Base-by-base conservation (phyloP, 2,329 filamentous ascomycete genomes). In the Penicillium sp. region DNA sequence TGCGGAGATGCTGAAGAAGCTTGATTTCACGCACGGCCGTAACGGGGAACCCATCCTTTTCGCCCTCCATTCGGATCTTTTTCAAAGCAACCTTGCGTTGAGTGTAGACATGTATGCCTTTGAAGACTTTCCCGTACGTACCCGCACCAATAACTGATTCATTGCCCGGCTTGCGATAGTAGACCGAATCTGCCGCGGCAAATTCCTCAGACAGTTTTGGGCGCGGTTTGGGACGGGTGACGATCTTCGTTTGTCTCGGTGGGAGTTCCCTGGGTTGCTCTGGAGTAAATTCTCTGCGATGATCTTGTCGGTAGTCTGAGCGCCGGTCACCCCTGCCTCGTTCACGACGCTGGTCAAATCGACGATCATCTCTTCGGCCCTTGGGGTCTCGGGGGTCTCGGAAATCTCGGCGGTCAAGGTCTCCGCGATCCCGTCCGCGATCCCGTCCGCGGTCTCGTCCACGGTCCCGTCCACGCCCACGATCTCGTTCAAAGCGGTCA, bases 41-140 rank as follows among this genome's bases (percentile, higher is more conserved):
- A 55, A 99, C 97, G 9, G 94, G 94, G 63, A 99, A 99, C 69
- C 94, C 94, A 72, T 99, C 94, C 70, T 97, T 97, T 76, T 99
- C 94, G 66, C 97, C 96, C 72, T 99, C 94, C 90, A 97, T 97
- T 58, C 97, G 85, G 62, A 99, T 99, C 81, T 97, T 97, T 78
- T 99, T 99, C 67, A 99, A 75, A 3, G 94, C 94, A 49, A 96
- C 90, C 51, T 93, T 77, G 10, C 83, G 82, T 52, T 91, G 88
- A 0, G 86, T 91, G 67, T 85, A 89, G 61, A 85, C 85, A 51
- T 90, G 91, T 52, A 85, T 84, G 51, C 91, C 94, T 65, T 94
- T 94, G 73, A 96, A 91, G n/a, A 97, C 94, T 75, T 97, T 92
- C 58, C 87, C 94, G 64, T 97, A 97, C 0, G 93, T 97, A 9